Conservation (phyloP, 371 early-diverging fungal genomes). For the Mucor velutinosus region DNA sequence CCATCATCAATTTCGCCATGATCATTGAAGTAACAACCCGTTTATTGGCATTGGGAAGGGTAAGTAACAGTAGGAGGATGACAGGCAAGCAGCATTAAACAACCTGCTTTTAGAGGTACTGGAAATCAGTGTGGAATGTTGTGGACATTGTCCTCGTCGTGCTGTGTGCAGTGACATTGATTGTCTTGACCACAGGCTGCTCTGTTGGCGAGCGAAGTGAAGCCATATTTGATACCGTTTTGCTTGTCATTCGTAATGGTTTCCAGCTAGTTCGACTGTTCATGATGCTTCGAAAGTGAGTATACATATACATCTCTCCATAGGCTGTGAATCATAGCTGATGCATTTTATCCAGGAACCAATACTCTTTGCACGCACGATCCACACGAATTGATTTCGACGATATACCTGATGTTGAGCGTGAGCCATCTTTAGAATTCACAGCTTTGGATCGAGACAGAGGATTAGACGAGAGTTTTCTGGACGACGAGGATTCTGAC, state of each 20-base stretch:
- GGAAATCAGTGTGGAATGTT: conserved; percentile 76
- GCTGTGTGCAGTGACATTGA: conserved; percentile 69
- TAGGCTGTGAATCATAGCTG: not conserved
- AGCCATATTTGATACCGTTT: conserved; percentile 69
- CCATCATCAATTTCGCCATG: conserved; percentile 75
- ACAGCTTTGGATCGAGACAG: conserved; percentile 38
- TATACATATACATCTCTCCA: not conserved
- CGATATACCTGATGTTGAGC: conserved; percentile 32
- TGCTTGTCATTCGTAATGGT: conserved; percentile 72
- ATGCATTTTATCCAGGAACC: conserved; percentile 31
- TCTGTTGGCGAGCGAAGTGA: conserved; percentile 60
- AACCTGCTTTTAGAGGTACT: conserved; percentile 55
- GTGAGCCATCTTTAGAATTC: conserved; percentile 44
- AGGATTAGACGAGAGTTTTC: conserved; percentile 42
- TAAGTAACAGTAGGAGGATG: conserved; percentile 17
- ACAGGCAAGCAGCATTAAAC: not conserved
- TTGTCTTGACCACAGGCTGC: conserved; percentile 69
- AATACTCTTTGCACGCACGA: conserved; percentile 46
- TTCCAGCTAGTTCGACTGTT: conserved; percentile 70
- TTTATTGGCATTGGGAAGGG: conserved; percentile 70
- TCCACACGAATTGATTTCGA: conserved; percentile 50
- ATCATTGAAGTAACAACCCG: conserved; percentile 73
- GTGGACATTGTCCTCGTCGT: conserved; percentile 69
- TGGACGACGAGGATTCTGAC: conserved; percentile 46
- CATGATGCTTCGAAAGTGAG: conserved; percentile 73